These are phyloP conservation scores for Allantophomopsis lycopodina DNA, from an alignment of 2,329 filamentous ascomycete genomes.

Conservation along the genomic window DNA sequence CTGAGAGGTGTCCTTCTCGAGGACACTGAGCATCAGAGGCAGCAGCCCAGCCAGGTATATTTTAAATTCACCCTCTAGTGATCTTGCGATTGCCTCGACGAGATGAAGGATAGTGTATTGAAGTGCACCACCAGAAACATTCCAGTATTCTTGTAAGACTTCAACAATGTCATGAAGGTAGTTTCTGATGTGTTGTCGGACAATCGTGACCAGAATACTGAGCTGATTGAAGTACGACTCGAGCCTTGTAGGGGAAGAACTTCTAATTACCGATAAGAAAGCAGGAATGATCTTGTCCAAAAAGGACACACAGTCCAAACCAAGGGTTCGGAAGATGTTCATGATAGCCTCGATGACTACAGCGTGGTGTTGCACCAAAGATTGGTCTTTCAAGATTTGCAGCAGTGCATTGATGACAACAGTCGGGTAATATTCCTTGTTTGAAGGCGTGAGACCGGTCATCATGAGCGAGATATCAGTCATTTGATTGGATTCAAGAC, in stretches of 20 bases:
- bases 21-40: constrained; percentile 84
- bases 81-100: constrained; percentile 86
- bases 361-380: constrained; percentile 80
- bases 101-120: constrained; percentile 86
- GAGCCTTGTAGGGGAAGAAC: constrained; percentile 61
- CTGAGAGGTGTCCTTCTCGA: constrained; percentile 70
- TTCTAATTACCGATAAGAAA: constrained; percentile 79
- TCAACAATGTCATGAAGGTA: constrained; percentile 79
- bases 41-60: constrained; percentile 82
- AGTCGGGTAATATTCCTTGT: constrained; percentile 96
- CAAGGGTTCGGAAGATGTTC: constrained; percentile 95
- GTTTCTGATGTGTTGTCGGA: constrained; percentile 88
- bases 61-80: constrained; percentile 95
- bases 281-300: constrained; percentile 88
- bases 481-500: constrained; percentile 48
- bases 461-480: constrained; percentile 97
- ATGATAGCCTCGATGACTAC: constrained; percentile 95
- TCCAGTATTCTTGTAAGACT: constrained; percentile 84
- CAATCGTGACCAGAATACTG: constrained; percentile 83
- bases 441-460: constrained; percentile 90
- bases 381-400: constrained; percentile 81
- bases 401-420: constrained; percentile 94
- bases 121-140: constrained; percentile 53
- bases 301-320: constrained; percentile 91
- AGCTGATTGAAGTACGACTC: constrained; percentile 98